Percentiles rank a stretch among this genome's conserved stretches.
These are phyloP conservation scores for Epithemia pelagica DNA, from an alignment of 108 stramenopile species.

Conservation along the genomic window DNA sequence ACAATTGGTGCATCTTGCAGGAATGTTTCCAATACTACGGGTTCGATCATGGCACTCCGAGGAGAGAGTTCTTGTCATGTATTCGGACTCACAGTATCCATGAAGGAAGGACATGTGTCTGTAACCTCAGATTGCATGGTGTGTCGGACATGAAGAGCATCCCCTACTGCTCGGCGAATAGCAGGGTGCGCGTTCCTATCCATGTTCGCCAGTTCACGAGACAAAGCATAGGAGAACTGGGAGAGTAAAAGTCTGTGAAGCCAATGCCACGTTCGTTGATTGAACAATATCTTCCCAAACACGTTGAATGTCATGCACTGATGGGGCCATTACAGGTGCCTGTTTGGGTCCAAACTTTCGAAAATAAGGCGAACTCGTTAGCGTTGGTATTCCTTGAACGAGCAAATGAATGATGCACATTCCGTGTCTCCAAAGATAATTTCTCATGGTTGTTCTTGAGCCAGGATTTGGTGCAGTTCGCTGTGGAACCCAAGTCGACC, in stretches of 20 bases:
- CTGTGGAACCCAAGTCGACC: conserved; percentile 3
- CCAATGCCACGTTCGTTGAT: background rate
- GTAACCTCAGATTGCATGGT: conserved; percentile 10
- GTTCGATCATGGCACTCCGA: conserved; percentile 3
- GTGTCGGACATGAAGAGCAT: conserved; percentile 2
- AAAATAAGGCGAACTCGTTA: no score
- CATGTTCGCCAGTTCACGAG: conserved; percentile 28
- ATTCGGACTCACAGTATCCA: background rate
- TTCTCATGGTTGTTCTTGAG: no score
- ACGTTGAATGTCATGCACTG: conserved; percentile 13
- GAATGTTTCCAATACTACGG: conserved; percentile 8
- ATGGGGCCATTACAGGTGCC: conserved; percentile 10
- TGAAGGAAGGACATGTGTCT: conserved; percentile 9
- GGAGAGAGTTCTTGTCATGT: background rate
- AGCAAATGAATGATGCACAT: no score
- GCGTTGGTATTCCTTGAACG: no score
- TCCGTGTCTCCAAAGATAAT: no score
- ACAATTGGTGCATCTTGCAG: background rate
- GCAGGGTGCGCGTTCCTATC: conserved; percentile 36
- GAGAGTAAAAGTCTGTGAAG: background rate
- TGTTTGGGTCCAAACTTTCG: no score
- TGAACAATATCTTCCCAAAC: background rate
- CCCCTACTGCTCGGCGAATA: conserved; percentile 10
- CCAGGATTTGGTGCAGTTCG: no score
- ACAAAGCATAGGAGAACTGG: background rate